Percentiles rank a stretch among this genome's conserved stretches.
phyloP scores from a whole-genome alignment of 768 basidiomycete genomes.

The Lactifluus echinatus region DNA sequence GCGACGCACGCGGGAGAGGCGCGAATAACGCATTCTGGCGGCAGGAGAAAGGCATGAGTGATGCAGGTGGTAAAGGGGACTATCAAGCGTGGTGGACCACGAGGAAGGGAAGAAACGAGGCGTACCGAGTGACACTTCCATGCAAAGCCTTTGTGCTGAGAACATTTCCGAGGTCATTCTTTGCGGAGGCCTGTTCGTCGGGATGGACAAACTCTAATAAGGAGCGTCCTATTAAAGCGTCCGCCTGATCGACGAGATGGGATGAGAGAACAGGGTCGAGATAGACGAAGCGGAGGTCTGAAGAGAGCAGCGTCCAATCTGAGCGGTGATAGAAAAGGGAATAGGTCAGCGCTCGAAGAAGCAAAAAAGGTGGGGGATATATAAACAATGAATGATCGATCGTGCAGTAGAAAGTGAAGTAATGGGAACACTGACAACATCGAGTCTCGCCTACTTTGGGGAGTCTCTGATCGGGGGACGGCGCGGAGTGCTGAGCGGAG shows the following conservation, averaged over 20 bases:
- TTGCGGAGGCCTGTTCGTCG: conserved; percentile 70
- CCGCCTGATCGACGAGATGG: conserved; percentile 67
- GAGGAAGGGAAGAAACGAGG: conserved; percentile 15
- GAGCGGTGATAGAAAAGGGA: conserved; percentile 21
- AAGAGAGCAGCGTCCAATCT: conserved; percentile 81
- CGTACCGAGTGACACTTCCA: conserved; percentile 74
- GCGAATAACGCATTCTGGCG: conserved; percentile 67
- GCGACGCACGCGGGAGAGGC: conserved; percentile 64
- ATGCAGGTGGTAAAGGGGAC: conserved; percentile 13
- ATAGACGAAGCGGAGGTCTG: conserved; percentile 71
- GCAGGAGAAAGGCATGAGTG: conserved; percentile 17
- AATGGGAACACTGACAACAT: conserved; percentile 52
- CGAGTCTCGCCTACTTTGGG: conserved; percentile 55
- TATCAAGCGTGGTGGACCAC: conserved; percentile 13
- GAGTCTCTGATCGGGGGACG: conserved; percentile 25
- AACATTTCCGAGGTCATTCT: conserved; percentile 63
- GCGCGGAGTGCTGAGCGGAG: conserved; percentile 27
- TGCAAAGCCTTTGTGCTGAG: conserved; percentile 68
- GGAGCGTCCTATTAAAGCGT: conserved; percentile 58
- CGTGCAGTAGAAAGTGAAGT: conserved; percentile 21
- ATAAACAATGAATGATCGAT: conserved; percentile 35
- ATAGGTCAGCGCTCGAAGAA: conserved; percentile 23
- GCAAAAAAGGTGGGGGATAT: conserved; percentile 30
- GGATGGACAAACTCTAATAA: conserved; percentile 78
- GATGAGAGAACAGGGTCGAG: conserved; percentile 69